Base-by-base conservation (phyloP, 306 rosid species). In the Corylus heterophylla region DNA sequence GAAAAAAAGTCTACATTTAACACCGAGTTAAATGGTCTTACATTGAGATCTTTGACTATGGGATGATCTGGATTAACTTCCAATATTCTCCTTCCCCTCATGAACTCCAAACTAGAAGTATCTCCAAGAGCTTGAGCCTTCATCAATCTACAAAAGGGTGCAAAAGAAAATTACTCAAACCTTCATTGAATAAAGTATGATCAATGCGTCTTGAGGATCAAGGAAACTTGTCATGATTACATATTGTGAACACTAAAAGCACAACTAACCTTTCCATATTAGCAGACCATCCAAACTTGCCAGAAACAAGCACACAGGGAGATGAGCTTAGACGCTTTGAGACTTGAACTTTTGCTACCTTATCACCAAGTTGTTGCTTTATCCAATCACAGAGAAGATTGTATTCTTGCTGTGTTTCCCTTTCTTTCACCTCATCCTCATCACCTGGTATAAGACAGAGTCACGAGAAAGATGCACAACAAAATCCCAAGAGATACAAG, bases 211-310 rank as follows among this genome's bases (percentile, higher is more conserved):
- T 39, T 4, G 48, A 27, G 27, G 50, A 81, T 75, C 42, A 68
- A 76, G 37, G 5, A 58, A 47, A 17, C 39, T 27, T 39, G 37
- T 47, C 27, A 45, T 7, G 51, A 25, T 44, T 54, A 52, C 50
- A 67, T 18, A 56, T 72, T 25, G 9, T 20, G 27, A 18, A 70
- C 39, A 50, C 14, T 14, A 6, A 55, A 78, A 29, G 62, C 45
- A 70, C 54, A 73, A 72, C 89, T 27, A 29, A 96, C 98, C 99
- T 96, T 85, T 96, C 99, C 99, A 96, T 96, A 77, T 93, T 96
- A 50, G 99, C 99, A 27, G 99, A 96, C 99, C 99, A 96, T 62
- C 98, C 98, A 87, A 96, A 96, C 90, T 96, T 96, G 55, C 99
- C 99, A 54, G 98, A 96, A 67, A 96, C 99, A 82, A 96, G 98